Conservation (phyloP, 2,329 filamentous ascomycete species). For the Orbilia blumenaviensis region DNA sequence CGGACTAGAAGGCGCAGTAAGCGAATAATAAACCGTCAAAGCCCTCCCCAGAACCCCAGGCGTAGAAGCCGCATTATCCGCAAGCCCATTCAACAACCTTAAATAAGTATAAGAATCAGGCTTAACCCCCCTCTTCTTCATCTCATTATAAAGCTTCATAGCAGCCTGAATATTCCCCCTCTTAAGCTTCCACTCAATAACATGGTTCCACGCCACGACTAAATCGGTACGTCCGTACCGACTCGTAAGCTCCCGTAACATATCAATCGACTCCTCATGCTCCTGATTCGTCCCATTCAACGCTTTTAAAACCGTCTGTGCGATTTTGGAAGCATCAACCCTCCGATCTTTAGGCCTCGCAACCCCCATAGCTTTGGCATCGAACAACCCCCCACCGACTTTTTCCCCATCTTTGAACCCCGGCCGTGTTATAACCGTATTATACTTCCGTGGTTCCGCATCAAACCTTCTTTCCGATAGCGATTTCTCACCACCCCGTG, state of each 20-base stretch:
- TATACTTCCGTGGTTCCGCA: not conserved
- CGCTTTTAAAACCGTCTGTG: slow-evolving; percentile 28
- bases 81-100: slow-evolving; percentile 79
- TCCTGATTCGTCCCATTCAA: slow-evolving; percentile 27
- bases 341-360: not conserved
- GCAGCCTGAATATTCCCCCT: slow-evolving; percentile 71
- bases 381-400: slow-evolving; percentile 1
- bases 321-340: slow-evolving; percentile 36
- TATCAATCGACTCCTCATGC: slow-evolving; percentile 37
- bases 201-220: slow-evolving; percentile 85
- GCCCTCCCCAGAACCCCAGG: slow-evolving; percentile 73
- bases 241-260: slow-evolving; percentile 32
- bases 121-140: slow-evolving; percentile 89
- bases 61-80: slow-evolving; percentile 67
- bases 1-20: slow-evolving; percentile 71
- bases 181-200: slow-evolving; percentile 76
- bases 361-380: not conserved
- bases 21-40: slow-evolving; percentile 78
- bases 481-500: slow-evolving; percentile 29
- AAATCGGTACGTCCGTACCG: slow-evolving; percentile 66
- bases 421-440: not conserved
- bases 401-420: not conserved
- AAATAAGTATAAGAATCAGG: slow-evolving; percentile 87
- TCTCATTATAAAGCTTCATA: slow-evolving; percentile 92
- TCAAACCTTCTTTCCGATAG: slow-evolving; percentile 13